These are phyloP conservation scores for Exophiala oligosperma DNA, from an alignment of 2,329 filamentous ascomycete genomes.

Conservation along the genomic window DNA sequence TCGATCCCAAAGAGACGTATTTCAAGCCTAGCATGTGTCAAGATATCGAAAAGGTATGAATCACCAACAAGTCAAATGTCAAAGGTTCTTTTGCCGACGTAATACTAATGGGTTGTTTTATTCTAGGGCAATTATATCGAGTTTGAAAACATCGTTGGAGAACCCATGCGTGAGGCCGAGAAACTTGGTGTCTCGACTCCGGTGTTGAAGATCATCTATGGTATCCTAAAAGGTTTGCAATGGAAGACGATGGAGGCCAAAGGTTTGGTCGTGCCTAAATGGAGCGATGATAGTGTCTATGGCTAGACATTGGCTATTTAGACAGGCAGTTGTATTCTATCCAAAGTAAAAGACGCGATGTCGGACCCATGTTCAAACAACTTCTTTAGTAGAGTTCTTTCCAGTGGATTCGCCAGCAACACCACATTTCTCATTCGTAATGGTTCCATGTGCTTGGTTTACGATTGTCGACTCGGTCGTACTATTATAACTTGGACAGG, in stretches of 20 bases:
- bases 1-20: conserved; percentile 48
- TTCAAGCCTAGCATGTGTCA: conserved; percentile 56
- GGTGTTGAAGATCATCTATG: conserved; percentile 29
- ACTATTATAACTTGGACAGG: conserved; percentile 32
- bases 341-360: too few relatives aligned
- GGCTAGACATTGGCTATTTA: not conserved
- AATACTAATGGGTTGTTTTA: too few relatives aligned
- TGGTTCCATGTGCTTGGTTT: not conserved
- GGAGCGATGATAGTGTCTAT: not conserved
- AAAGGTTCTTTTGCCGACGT: too few relatives aligned
- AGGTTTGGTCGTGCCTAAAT: conserved; percentile 3
- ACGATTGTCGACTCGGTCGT: not conserved
- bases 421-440: too few relatives aligned
- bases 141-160: conserved; percentile 56
- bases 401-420: too few relatives aligned
- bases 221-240: conserved; percentile 30
- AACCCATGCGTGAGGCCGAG: conserved; percentile 55
- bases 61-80: not conserved
- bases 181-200: conserved; percentile 43
- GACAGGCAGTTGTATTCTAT: too few relatives aligned
- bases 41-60: conserved; percentile 49
- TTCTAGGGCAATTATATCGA: conserved; percentile 55
- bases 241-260: conserved; percentile 29
- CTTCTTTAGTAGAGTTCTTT: too few relatives aligned
- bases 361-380: too few relatives aligned